A percentile compares a stretch with the other conserved stretches of the same genome.
phyloP scores from a whole-genome alignment of 1,284 basidiomycete species.

The Marasmius oreades region DNA sequence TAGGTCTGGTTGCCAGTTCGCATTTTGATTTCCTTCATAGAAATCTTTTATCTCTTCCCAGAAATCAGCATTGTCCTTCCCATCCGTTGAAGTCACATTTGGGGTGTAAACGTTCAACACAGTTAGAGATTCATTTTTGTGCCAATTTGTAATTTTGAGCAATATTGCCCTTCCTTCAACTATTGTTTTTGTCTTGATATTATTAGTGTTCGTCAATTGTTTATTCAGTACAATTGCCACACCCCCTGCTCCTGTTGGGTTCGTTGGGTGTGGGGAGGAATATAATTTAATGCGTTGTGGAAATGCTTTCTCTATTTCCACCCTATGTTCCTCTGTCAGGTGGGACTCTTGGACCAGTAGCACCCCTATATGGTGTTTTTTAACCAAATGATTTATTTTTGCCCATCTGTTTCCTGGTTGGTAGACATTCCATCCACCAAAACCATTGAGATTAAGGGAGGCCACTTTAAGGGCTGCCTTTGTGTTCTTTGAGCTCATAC shows the following conservation, averaged over 20 bases:
- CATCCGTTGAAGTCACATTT: conserved; percentile 9
- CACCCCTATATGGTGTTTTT: conserved; percentile 2
- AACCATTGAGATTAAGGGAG: conserved; percentile 13
- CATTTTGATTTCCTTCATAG: conserved; percentile 2
- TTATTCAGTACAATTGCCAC: conserved; percentile 7
- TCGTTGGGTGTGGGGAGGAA: not conserved
- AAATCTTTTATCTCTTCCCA: conserved; percentile 18
- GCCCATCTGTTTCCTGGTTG: conserved; percentile 12
- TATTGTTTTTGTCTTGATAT: conserved; percentile 6
- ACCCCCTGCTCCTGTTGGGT: not conserved
- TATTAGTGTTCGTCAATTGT: not conserved
- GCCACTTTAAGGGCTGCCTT: conserved; percentile 9
- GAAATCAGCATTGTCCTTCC: conserved; percentile 18
- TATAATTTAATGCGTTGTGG: not conserved
- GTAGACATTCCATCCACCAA: conserved; percentile 1
- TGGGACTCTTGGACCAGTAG: conserved; percentile 7
- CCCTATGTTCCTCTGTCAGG: conserved; percentile 2
- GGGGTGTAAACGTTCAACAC: conserved; percentile 24
- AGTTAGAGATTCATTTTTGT: conserved; percentile 2
- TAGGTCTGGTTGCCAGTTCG: conserved; percentile 9
- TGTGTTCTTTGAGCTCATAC: too few relatives aligned
- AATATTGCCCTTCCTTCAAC: conserved; percentile 17
- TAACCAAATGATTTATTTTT: conserved; percentile 6
- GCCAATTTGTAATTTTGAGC: conserved; percentile 11
- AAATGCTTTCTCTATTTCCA: conserved; percentile 2